phyloP scores from a whole-genome alignment of 257 asterid species.

The Solanum etuberosum region DNA sequence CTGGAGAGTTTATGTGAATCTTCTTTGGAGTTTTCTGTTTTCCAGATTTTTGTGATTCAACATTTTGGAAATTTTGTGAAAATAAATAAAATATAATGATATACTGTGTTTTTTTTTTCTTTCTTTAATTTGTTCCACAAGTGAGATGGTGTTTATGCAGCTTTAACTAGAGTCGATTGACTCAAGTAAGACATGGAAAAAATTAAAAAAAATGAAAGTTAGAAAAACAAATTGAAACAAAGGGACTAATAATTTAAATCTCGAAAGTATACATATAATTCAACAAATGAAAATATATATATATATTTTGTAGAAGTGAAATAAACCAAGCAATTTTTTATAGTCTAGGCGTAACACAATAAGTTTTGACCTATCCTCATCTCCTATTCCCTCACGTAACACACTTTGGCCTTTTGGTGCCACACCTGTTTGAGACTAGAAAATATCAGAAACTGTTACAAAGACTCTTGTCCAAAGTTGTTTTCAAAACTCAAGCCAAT shows the following conservation, averaged over 20 bases:
- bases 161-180: too few species aligned
- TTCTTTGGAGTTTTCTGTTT: background rate
- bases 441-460: background rate
- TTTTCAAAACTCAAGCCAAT: background rate
- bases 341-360: background rate
- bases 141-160: too few species aligned
- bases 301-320: too few species aligned
- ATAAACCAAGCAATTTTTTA: background rate
- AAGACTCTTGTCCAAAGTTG: background rate
- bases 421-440: background rate
- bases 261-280: too few species aligned
- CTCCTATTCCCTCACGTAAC: background rate
- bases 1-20: background rate
- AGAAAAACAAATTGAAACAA: too few species aligned
- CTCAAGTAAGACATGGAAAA: too few species aligned
- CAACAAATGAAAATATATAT: too few species aligned
- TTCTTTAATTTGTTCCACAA: too few species aligned
- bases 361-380: background rate
- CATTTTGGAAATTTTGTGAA: background rate
- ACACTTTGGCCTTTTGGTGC: background rate
- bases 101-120: too few species aligned
- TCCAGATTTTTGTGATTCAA: constrained; percentile 13
- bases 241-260: too few species aligned
- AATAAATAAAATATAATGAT: background rate
- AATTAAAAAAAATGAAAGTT: too few species aligned